Percentiles rank a stretch among this genome's conserved stretches.
Evolutionary conservation across 129 eudicot genomes (phyloP).

Genomic region (Logfia minima): DNA sequence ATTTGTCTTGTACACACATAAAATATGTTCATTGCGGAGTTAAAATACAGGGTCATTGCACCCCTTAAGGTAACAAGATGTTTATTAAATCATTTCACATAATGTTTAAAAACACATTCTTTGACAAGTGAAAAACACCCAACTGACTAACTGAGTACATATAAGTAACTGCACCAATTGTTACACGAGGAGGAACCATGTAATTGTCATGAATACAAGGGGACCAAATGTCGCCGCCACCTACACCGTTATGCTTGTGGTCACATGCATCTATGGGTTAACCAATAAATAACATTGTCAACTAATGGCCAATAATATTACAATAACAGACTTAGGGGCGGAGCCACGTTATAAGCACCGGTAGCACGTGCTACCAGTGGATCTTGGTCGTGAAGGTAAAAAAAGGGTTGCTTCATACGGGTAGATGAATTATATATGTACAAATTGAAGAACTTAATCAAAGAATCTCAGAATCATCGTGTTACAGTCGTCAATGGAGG

Average conservation of each 20-base stretch:
- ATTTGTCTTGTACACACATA: too few species aligned
- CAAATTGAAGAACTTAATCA: too few species aligned
- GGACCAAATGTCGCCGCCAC: constrained; percentile 95
- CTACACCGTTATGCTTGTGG: constrained; percentile 96
- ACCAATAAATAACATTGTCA: constrained; percentile 4
- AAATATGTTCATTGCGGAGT: too few species aligned
- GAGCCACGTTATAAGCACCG: too few species aligned
- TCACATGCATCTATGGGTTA: constrained; percentile 82
- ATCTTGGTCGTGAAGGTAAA: too few species aligned
- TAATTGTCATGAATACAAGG: constrained; percentile 79
- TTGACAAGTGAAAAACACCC: constrained; percentile 1
- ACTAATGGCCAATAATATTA: neutral
- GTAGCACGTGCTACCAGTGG: too few species aligned
- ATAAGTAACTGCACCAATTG: neutral
- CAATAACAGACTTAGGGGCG: neutral
- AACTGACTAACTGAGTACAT: neutral
- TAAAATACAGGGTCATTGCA: neutral
- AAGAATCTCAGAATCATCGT: too few species aligned
- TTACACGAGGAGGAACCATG: constrained; percentile 50
- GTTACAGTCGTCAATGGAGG: too few species aligned
- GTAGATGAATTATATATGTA: too few species aligned
- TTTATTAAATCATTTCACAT: neutral
- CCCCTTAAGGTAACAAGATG: neutral
- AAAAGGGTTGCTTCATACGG: too few species aligned
- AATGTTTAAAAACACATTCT: neutral